A percentile compares a stretch with the other conserved stretches of the same genome.
Evolutionary conservation across 1,284 basidiomycete species (phyloP).

Genomic region (Leucoagaricus sp.): DNA sequence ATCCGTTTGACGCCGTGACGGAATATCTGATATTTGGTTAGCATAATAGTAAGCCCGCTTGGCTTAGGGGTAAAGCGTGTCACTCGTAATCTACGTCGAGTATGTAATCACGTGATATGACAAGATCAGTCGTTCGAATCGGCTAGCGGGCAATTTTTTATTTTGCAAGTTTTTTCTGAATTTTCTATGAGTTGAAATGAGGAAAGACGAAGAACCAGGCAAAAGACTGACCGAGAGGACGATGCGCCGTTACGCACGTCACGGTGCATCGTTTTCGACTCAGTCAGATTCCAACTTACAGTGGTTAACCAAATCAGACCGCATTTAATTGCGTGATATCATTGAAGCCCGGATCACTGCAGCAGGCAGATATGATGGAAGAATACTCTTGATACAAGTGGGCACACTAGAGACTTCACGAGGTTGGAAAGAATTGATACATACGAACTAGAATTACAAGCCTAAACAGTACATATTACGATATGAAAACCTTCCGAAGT

Average conservation of each 20-base stretch:
- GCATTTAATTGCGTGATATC: too few relatives aligned
- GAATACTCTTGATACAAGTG: too few relatives aligned
- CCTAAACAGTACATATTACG: constrained; percentile 35
- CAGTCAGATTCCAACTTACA: too few relatives aligned
- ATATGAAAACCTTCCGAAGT: constrained; percentile 88
- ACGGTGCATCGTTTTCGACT: too few relatives aligned
- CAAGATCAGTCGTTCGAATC: constrained; percentile 60
- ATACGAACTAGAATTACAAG: background rate
- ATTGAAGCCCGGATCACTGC: too few relatives aligned
- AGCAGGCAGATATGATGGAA: too few relatives aligned
- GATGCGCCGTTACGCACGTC: too few relatives aligned
- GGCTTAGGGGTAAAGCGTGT: constrained; percentile 58
- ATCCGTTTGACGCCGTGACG: background rate
- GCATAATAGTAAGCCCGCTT: constrained; percentile 38
- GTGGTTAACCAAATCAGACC: too few relatives aligned
- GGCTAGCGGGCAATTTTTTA: constrained; percentile 46
- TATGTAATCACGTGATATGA: constrained; percentile 29
- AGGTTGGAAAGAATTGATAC: too few relatives aligned
- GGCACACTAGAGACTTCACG: too few relatives aligned
- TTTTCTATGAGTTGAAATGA: background rate
- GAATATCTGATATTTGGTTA: background rate
- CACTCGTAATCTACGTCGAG: constrained; percentile 42
- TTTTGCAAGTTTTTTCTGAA: background rate
- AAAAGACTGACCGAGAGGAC: too few relatives aligned
- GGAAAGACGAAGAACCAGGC: too few relatives aligned